Conservation (phyloP, 371 early-diverging fungal genomes). For the Mortierella sp. region DNA sequence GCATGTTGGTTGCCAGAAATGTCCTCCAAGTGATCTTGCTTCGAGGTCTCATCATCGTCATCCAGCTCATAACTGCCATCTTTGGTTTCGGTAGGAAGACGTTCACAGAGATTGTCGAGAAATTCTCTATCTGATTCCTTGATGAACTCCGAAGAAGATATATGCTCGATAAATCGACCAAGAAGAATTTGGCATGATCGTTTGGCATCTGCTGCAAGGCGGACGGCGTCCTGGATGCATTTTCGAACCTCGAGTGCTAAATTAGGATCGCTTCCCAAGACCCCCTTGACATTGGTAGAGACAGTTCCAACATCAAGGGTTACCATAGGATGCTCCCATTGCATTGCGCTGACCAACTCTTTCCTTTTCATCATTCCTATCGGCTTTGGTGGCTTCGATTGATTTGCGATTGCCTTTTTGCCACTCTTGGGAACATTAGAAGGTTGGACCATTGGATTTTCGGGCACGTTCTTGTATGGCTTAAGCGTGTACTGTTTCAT, state of each 20-base stretch:
- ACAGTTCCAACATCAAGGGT: too few species aligned
- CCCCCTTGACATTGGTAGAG: too few species aligned
- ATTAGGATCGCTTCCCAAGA: too few species aligned
- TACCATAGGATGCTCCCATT: too few species aligned
- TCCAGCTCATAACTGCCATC: not conserved
- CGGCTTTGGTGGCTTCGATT: too few species aligned
- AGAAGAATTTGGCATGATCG: too few species aligned
- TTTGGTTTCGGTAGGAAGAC: not conserved
- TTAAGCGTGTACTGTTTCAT: constrained; percentile 14
- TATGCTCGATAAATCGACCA: not conserved
- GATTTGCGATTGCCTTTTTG: too few species aligned
- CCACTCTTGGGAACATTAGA: not conserved
- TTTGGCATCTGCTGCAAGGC: not conserved
- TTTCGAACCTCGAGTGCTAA: too few species aligned
- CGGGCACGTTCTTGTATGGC: constrained; percentile 1
- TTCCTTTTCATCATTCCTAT: too few species aligned
- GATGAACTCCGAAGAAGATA: not conserved
- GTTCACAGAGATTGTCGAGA: not conserved
- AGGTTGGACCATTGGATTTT: not conserved
- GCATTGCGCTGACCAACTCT: too few species aligned
- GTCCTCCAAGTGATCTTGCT: too few species aligned
- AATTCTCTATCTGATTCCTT: not conserved
- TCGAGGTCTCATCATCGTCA: not conserved
- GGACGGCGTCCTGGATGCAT: too few species aligned
- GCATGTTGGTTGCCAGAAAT: not conserved